These are phyloP conservation scores for Linanthus parryae DNA, from an alignment of 148 eudicot genomes.

Conservation along the genomic window DNA sequence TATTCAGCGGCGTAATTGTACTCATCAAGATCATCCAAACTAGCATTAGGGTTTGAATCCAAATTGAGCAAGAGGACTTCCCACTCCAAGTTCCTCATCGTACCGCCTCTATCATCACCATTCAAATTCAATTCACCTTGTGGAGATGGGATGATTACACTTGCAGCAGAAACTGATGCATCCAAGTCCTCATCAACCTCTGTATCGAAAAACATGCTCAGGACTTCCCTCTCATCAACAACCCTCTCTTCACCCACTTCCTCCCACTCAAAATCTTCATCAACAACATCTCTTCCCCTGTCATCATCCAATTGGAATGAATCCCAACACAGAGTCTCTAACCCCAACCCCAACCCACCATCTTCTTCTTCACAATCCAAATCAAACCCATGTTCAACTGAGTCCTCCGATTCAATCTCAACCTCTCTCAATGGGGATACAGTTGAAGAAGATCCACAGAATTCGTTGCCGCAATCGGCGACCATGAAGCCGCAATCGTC, in stretches of 20 bases:
- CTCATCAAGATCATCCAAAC: slow-evolving; percentile 31
- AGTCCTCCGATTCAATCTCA: slow-evolving; percentile 30
- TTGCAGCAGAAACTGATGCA: slow-evolving; percentile 22
- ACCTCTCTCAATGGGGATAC: slow-evolving; percentile 25
- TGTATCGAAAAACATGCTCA: slow-evolving; percentile 29
- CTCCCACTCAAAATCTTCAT: slow-evolving; percentile 65
- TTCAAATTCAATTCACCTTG: slow-evolving; percentile 31
- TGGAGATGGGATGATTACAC: slow-evolving; percentile 7
- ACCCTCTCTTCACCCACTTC: slow-evolving; percentile 49
- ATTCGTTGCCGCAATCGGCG: slow-evolving; percentile 41
- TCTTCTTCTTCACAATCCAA: slow-evolving; percentile 32
- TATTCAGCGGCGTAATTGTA: slow-evolving; percentile 29
- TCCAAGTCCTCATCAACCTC: slow-evolving; percentile 32
- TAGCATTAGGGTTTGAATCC: slow-evolving; percentile 16
- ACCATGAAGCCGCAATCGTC: slow-evolving; percentile 32
- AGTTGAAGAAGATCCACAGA: slow-evolving; percentile 33
- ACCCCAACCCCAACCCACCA: slow-evolving; percentile 10
- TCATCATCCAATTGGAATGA: slow-evolving; percentile 33
- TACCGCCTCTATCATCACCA: slow-evolving; percentile 19
- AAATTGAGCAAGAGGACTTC: slow-evolving; percentile 31
- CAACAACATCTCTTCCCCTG: slow-evolving; percentile 16
- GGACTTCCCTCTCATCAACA: slow-evolving; percentile 36
- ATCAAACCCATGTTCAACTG: slow-evolving; percentile 18
- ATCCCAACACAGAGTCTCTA: slow-evolving; percentile 52
- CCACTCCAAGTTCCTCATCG: slow-evolving; percentile 33